A percentile compares a stretch with the other conserved stretches of the same genome.
phyloP scores from a whole-genome alignment of 2,329 filamentous ascomycete species.

The Fusarium drepaniforme region DNA sequence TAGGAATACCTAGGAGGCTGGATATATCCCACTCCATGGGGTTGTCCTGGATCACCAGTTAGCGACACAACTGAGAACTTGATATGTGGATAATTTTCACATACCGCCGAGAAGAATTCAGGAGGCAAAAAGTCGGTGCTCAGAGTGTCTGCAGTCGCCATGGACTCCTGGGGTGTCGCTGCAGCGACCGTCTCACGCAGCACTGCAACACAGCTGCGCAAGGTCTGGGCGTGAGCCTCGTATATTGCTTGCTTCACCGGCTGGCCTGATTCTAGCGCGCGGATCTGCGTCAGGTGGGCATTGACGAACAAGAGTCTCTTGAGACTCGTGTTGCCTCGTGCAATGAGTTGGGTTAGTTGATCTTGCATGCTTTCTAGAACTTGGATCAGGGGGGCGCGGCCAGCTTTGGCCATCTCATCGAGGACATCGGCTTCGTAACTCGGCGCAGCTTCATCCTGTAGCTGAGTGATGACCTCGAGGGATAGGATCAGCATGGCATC shows the following conservation, averaged over 20 bases:
- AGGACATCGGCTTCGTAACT: conserved; percentile 37
- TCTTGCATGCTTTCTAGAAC: conserved; percentile 30
- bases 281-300: conserved; percentile 40
- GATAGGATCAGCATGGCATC: conserved; percentile 41
- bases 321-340: conserved; percentile 39
- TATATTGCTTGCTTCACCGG: conserved; percentile 39
- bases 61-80: not conserved
- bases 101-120: conserved; percentile 35
- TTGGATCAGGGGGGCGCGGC: conserved; percentile 36
- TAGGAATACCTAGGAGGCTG: conserved; percentile 39
- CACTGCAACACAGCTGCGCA: conserved; percentile 34
- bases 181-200: conserved; percentile 26
- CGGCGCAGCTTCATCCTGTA: conserved; percentile 38
- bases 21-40: conserved; percentile 43
- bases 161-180: conserved; percentile 35
- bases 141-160: conserved; percentile 25
- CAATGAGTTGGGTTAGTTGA: conserved; percentile 35
- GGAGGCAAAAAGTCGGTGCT: conserved; percentile 30
- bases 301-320: conserved; percentile 41
- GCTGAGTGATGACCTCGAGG: conserved; percentile 39
- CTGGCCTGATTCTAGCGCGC: conserved; percentile 36
- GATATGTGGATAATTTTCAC: not conserved
- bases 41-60: conserved; percentile 31
- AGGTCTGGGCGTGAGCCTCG: conserved; percentile 33
- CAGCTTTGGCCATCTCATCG: conserved; percentile 39